A percentile compares a stretch with the other conserved stretches of the same genome.
These are phyloP conservation scores for Trichothecium roseum DNA, from an alignment of 2,329 filamentous ascomycete genomes.

Conservation along the genomic window DNA sequence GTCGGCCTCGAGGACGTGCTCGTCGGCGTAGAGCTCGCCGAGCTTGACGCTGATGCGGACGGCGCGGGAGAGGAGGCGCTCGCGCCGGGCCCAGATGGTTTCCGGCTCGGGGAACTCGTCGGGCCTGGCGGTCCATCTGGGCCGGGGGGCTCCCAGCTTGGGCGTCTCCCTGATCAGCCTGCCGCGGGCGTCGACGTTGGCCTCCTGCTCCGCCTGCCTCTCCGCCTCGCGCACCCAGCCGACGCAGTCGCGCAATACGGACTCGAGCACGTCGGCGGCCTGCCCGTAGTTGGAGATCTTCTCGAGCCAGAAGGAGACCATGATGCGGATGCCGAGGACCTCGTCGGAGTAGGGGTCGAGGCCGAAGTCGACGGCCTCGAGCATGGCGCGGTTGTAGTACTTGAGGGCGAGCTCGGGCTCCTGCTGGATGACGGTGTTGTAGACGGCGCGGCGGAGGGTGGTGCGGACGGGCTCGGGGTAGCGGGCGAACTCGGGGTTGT, in stretches of 20 bases:
- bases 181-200: constrained; percentile 31
- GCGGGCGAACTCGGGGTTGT: constrained; percentile 42
- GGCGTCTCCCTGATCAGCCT: constrained; percentile 7
- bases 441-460: constrained; percentile 73
- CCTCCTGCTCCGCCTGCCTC: constrained; percentile 34
- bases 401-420: constrained; percentile 70
- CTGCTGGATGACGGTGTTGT: constrained; percentile 69
- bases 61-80: constrained; percentile 60
- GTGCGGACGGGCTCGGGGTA: constrained; percentile 64
- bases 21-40: constrained; percentile 69
- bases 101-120: constrained; percentile 20
- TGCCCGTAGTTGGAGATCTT: constrained; percentile 59
- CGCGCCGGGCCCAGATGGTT: constrained; percentile 46
- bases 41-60: constrained; percentile 75
- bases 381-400: constrained; percentile 72
- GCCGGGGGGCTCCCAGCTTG: constrained; percentile 8
- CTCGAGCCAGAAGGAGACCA: constrained; percentile 71
- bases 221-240: constrained; percentile 49
- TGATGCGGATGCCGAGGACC: constrained; percentile 78
- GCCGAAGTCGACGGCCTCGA: constrained; percentile 58
- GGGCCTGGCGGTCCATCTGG: not conserved
- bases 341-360: constrained; percentile 89
- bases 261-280: constrained; percentile 68
- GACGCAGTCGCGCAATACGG: constrained; percentile 59
- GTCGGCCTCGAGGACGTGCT: constrained; percentile 63